Conservation (phyloP, 176 grass and related monocot species). For the Triticum monococcum region DNA sequence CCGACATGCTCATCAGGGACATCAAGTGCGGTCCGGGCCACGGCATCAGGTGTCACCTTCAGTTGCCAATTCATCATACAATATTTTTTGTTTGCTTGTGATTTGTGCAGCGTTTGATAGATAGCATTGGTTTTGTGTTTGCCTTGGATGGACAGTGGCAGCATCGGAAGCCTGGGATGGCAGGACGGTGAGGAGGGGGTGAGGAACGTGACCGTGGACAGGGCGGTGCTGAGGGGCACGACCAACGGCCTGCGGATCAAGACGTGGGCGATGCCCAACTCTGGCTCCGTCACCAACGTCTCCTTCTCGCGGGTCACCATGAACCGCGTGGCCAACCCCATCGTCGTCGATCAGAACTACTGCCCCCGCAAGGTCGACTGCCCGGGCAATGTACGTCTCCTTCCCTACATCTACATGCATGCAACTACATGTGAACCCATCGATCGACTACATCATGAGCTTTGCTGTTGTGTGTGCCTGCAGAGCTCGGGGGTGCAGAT, state of each 20-base stretch:
- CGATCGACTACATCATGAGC: too few relatives aligned
- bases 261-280: slow-evolving; percentile 52
- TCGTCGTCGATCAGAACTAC: slow-evolving; percentile 74
- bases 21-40: slow-evolving; percentile 60
- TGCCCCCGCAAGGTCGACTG: slow-evolving; percentile 48
- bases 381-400: slow-evolving; percentile 38
- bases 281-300: slow-evolving; percentile 35
- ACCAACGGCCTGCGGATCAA: slow-evolving; percentile 69
- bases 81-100: not conserved
- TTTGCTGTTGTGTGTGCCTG: not conserved
- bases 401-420: too few relatives aligned
- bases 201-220: slow-evolving; percentile 53
- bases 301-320: slow-evolving; percentile 39
- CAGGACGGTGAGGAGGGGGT: slow-evolving; percentile 34
- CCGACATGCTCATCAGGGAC: slow-evolving; percentile 37
- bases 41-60: slow-evolving; percentile 45
- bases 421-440: too few relatives aligned
- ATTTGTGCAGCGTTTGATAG: not conserved
- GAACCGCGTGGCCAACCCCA: slow-evolving; percentile 47
- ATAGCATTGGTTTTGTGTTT: too few relatives aligned
- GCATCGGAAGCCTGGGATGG: slow-evolving; percentile 63
- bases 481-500: slow-evolving; percentile 65
- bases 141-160: slow-evolving; percentile 13
- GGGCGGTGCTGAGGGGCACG: slow-evolving; percentile 35
- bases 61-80: not conserved